These are phyloP conservation scores for Zymoseptoria brevis DNA, from an alignment of 2,329 filamentous ascomycete genomes.

Conservation along the genomic window DNA sequence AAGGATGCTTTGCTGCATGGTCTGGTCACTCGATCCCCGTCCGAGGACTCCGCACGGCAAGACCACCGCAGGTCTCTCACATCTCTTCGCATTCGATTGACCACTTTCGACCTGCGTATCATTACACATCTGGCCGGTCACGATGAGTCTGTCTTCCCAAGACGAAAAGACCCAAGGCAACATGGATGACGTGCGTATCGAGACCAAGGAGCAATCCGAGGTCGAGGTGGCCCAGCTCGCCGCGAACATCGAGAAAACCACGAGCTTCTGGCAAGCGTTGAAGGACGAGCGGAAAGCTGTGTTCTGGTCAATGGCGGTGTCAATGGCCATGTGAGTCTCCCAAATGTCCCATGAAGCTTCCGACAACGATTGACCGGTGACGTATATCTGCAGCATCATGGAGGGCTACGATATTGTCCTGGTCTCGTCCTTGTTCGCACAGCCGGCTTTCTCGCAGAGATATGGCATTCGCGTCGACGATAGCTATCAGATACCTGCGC, in stretches of 20 bases:
- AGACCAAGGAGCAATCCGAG: neutral
- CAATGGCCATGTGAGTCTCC: slow-evolving; percentile 2
- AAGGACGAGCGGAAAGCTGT: slow-evolving; percentile 9
- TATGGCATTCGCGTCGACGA: slow-evolving; percentile 35
- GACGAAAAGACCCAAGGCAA: neutral
- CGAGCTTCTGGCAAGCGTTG: slow-evolving; percentile 1
- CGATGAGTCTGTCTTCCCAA: neutral
- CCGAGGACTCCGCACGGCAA: neutral
- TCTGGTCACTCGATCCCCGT: neutral
- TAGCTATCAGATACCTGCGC: slow-evolving; percentile 43
- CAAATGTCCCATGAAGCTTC: neutral
- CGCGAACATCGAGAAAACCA: neutral
- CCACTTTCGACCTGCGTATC: neutral
- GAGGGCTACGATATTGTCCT: slow-evolving; percentile 35
- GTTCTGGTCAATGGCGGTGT: slow-evolving; percentile 10
- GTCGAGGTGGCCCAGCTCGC: neutral
- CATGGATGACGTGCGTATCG: neutral
- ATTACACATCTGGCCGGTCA: neutral
- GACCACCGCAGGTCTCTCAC: neutral
- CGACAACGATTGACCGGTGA: neutral
- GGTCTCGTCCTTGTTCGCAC: slow-evolving; percentile 31
- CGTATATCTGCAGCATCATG: slow-evolving; percentile 25
- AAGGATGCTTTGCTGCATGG: neutral
- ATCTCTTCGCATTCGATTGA: neutral
- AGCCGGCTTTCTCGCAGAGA: slow-evolving; percentile 22